Conservation (phyloP, 495 filamentous ascomycete species). For the Talaromyces adpressus region DNA sequence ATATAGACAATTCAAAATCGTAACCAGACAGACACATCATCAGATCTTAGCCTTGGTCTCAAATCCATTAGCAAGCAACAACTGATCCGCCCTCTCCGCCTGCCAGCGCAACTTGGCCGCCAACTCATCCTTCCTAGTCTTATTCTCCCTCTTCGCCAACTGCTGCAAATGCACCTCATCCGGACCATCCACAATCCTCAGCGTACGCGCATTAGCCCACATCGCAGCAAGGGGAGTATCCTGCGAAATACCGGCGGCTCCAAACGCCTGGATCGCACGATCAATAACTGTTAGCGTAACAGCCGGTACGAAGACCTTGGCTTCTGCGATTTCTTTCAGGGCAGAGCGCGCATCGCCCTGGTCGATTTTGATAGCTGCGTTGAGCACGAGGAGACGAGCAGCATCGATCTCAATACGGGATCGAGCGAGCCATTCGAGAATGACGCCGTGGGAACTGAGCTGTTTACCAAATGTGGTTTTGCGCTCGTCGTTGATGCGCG, state of each 20-base stretch:
- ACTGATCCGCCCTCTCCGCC: conserved; percentile 52
- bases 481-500: conserved; percentile 78
- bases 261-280: conserved; percentile 79
- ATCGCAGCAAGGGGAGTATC: conserved; percentile 83
- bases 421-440: conserved; percentile 88
- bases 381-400: conserved; percentile 76
- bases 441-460: conserved; percentile 77
- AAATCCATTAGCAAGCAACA: conserved; percentile 58
- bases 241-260: conserved; percentile 79
- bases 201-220: conserved; percentile 78
- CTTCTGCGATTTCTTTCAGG: conserved; percentile 78
- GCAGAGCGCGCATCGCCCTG: conserved; percentile 71
- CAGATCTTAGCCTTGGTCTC: conserved; percentile 37
- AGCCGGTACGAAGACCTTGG: conserved; percentile 76
- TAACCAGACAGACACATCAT: neutral
- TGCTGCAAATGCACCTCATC: conserved; percentile 94
- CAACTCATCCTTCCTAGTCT: conserved; percentile 52
- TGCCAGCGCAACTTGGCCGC: conserved; percentile 58
- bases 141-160: conserved; percentile 79
- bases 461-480: conserved; percentile 81
- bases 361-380: conserved; percentile 87
- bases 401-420: conserved; percentile 88
- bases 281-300: conserved; percentile 76
- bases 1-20: neutral
- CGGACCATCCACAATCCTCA: conserved; percentile 83